A percentile compares a stretch with the other conserved stretches of the same genome.
Conservation (phyloP, 331 rosid genomes). For the Malus hybrid region DNA sequence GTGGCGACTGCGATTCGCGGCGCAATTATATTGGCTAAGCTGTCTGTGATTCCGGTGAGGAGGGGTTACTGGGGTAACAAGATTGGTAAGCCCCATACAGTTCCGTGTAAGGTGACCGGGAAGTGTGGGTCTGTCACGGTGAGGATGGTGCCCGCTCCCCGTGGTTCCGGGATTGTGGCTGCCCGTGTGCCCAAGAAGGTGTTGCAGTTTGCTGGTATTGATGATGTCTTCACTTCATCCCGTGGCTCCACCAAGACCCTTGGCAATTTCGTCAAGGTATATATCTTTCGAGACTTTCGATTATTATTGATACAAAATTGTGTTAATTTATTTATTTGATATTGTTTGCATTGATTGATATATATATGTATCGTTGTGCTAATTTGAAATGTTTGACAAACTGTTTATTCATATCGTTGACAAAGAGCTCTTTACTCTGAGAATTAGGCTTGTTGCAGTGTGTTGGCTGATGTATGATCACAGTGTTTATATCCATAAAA, state of each 20-base stretch:
- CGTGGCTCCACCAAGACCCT: slow-evolving; percentile 79
- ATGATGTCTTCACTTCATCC: slow-evolving; percentile 71
- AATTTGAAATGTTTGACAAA: not conserved
- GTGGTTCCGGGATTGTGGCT: slow-evolving; percentile 76
- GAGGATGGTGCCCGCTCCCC: slow-evolving; percentile 71
- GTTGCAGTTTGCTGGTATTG: slow-evolving; percentile 74
- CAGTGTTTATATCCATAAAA: not conserved
- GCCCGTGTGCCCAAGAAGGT: slow-evolving; percentile 90
- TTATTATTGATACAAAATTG: not conserved
- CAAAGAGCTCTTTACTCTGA: not conserved
- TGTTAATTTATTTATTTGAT: no score
- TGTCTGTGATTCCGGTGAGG: slow-evolving; percentile 64
- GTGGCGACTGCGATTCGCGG: slow-evolving; percentile 77
- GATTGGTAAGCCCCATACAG: slow-evolving; percentile 80
- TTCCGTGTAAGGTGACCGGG: slow-evolving; percentile 74
- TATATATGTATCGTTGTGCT: not conserved
- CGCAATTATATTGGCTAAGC: slow-evolving; percentile 52
- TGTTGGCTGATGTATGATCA: not conserved
- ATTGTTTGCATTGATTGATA: not conserved
- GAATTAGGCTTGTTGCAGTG: not conserved
- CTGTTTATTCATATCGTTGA: not conserved
- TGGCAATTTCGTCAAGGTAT: slow-evolving; percentile 74
- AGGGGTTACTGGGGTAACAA: slow-evolving; percentile 83
- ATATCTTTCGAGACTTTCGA: not conserved
- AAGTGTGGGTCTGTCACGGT: slow-evolving; percentile 77